Evolutionary conservation across 1,139 yeast genomes (phyloP), one percentile per base, ranked within the genome.

Genomic region (Dujonia santamariae): DNA sequence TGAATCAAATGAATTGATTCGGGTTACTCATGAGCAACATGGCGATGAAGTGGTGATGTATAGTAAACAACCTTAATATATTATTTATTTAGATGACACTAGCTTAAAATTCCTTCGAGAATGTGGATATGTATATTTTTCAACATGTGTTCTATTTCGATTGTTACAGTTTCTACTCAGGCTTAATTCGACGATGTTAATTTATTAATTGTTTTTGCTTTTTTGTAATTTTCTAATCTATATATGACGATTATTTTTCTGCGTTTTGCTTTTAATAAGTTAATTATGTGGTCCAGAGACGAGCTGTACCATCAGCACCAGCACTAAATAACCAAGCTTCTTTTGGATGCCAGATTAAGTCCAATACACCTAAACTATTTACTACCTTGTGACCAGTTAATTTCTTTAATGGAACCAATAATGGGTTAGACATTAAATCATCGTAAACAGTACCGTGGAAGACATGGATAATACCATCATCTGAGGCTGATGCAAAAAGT

Each of bases 241-340:
- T n/a, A n/a, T n/a, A n/a, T n/a, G n/a, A n/a, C n/a, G n/a, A n/a
- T n/a, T n/a, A n/a, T n/a, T n/a, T n/a, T n/a, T n/a, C n/a, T n/a
- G n/a, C n/a, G n/a, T n/a, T n/a, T n/a, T n/a, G n/a, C n/a, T n/a
- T n/a, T n/a, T n/a, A n/a, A n/a, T n/a, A n/a, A n/a, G n/a, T n/a
- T n/a, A n/a, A n/a, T 46, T 60, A 69, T 14, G 96, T 85, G 26
- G 98, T 92, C 98, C 98, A 92, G 54, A 92, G 70, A 54, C 96
- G 80, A 14, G 97, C 97, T 35, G 92, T 82, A 41, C 95, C 90
- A 61, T 94, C 98, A 16, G 97, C 97, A 49, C 97, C 98, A n/a
- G 96, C 88, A 56, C 95, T 83, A 59, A 92, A 88, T 51, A 92
- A 70, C 99, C 99, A 92, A 1, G 98, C 97, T 62, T 94, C 97